Evolutionary conservation across 2,329 filamentous ascomycete genomes (phyloP).

Genomic region (Albophoma yamanashiensis): DNA sequence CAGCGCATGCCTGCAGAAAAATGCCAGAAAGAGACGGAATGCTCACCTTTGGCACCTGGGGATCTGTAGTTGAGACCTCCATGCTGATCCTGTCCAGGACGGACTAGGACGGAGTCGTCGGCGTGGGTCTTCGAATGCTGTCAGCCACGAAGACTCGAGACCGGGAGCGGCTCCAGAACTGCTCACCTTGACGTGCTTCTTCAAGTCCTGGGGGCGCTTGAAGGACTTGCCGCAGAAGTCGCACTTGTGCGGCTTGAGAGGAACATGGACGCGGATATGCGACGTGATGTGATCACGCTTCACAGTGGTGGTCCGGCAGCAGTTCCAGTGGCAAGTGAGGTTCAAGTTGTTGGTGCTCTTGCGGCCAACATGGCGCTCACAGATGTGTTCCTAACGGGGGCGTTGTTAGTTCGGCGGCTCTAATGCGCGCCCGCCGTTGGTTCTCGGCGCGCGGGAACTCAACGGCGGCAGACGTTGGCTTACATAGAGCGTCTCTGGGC

Average conservation of each 20-base stretch:
- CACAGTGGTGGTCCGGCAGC: conserved; percentile 90
- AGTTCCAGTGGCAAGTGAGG: conserved; percentile 93
- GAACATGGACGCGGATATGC: conserved; percentile 97
- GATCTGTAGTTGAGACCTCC: conserved; percentile 44
- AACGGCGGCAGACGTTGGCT: conserved; percentile 14
- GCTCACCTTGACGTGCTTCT: conserved; percentile 89
- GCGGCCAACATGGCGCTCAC: conserved; percentile 93
- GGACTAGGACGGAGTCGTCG: conserved; percentile 72
- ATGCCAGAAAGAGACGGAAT: neutral
- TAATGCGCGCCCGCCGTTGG: neutral
- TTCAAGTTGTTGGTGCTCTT: conserved; percentile 99
- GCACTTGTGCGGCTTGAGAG: conserved; percentile 97
- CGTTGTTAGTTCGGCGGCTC: neutral
- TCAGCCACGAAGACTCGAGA: neutral
- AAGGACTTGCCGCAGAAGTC: conserved; percentile 98
- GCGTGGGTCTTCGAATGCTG: conserved; percentile 59
- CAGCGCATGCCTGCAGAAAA: neutral
- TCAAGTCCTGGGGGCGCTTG: conserved; percentile 96
- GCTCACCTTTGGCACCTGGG: conserved; percentile 42
- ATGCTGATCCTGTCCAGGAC: conserved; percentile 40
- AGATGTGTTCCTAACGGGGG: conserved; percentile 74
- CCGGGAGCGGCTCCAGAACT: neutral
- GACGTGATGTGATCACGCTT: conserved; percentile 99
- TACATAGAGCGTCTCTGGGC: conserved; percentile 50
- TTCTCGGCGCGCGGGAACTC: neutral